Conservation (phyloP, 306 rosid species). For the Cicer yamashitae region DNA sequence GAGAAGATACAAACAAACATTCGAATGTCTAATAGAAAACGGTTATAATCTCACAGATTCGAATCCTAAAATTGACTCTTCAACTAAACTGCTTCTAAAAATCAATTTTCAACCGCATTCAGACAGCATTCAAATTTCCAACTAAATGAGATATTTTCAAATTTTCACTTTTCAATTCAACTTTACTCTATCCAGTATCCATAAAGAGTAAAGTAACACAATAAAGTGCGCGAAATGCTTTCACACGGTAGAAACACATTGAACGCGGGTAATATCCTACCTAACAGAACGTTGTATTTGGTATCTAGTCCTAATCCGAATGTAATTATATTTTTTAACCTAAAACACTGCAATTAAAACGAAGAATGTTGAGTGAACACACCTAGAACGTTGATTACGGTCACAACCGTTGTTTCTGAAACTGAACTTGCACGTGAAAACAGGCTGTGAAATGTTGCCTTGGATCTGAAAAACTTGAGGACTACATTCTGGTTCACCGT, state of each 20-base stretch:
- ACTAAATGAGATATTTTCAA: not conserved
- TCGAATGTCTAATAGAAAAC: conserved; percentile 5
- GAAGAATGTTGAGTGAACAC: not conserved
- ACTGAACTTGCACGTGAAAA: conserved; percentile 77
- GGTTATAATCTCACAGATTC: not conserved
- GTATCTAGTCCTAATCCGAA: not conserved
- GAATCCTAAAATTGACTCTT: conserved; percentile 27
- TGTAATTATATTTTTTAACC: not conserved
- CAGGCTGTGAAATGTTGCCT: conserved; percentile 72
- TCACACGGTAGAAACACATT: not conserved
- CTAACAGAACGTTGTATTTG: not conserved
- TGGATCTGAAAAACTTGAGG: conserved; percentile 81
- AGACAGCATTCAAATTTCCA: conserved; percentile 9
- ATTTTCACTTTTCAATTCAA: not conserved
- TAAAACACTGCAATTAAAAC: not conserved
- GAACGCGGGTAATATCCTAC: conserved; percentile 23
- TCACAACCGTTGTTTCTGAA: conserved; percentile 66
- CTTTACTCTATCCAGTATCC: not conserved
- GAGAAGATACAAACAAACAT: not conserved
- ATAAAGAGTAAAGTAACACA: conserved; percentile 37
- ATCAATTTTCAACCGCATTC: not conserved
- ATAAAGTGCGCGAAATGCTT: conserved; percentile 28
- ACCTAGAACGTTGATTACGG: conserved; percentile 69
- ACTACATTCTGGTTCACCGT: conserved; percentile 79
- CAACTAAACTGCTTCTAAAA: not conserved